These are phyloP conservation scores for Penicillium sp. DNA, from an alignment of 2,329 filamentous ascomycete species.

Conservation along the genomic window DNA sequence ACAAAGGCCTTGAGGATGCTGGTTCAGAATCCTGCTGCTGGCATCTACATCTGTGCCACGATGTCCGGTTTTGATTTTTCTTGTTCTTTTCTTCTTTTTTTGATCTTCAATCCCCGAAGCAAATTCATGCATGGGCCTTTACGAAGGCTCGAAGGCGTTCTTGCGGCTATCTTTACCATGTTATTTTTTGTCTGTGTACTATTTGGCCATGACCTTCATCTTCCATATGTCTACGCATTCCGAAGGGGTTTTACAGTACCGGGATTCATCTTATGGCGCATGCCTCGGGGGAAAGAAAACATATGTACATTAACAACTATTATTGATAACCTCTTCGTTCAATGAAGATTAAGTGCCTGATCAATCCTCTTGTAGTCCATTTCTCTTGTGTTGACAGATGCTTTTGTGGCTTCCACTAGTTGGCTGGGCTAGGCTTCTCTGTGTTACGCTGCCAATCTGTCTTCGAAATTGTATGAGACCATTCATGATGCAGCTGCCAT, in stretches of 20 bases:
- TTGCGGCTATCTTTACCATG: neutral
- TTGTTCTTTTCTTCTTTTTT: neutral
- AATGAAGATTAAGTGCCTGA: neutral
- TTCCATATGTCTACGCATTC: neutral
- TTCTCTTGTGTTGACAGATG: neutral
- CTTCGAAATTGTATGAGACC: too few relatives aligned
- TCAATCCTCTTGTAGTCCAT: neutral
- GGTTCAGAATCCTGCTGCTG: neutral
- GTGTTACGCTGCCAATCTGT: neutral
- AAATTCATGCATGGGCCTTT: neutral
- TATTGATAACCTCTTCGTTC: neutral
- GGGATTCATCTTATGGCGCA: neutral
- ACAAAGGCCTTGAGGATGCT: neutral
- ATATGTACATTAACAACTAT: neutral
- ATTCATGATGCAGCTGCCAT: too few relatives aligned
- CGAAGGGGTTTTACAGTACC: neutral
- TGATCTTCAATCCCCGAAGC: neutral
- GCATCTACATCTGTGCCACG: neutral
- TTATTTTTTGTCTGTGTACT: neutral
- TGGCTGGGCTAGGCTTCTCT: too few relatives aligned
- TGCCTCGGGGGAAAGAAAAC: neutral
- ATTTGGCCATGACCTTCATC: neutral
- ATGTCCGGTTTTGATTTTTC: neutral
- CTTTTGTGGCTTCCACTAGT: neutral
- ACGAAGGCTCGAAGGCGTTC: conserved; percentile 2